A percentile compares a stretch with the other conserved stretches of the same genome.
phyloP scores from a whole-genome alignment of 1,284 basidiomycete species.

The Cutaneotrichosporon arboriforme region DNA sequence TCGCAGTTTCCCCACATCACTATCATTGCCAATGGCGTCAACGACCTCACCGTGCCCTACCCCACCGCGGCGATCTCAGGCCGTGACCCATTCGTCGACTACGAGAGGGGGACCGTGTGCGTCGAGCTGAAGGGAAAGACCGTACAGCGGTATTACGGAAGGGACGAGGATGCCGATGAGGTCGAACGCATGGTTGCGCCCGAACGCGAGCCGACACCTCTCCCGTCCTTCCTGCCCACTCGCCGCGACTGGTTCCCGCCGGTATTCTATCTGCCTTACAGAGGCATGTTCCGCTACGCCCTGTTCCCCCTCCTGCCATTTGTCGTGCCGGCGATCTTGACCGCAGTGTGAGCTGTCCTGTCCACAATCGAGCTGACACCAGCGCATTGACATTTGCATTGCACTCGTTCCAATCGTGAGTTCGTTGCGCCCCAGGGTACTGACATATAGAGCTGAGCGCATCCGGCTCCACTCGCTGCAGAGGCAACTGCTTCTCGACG shows the following conservation, averaged over 20 bases:
- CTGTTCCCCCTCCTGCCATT: constrained; percentile 30
- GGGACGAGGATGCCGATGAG: constrained; percentile 22
- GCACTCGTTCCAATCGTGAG: constrained; percentile 32
- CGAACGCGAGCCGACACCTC: not conserved
- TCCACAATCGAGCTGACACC: constrained; percentile 1
- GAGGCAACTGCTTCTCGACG: not conserved
- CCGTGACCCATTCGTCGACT: constrained; percentile 63
- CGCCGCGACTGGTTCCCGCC: constrained; percentile 24
- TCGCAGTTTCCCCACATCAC: constrained; percentile 62
- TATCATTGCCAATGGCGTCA: constrained; percentile 80
- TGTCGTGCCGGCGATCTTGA: constrained; percentile 29
- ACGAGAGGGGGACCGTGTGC: constrained; percentile 56
- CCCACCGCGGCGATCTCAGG: constrained; percentile 67
- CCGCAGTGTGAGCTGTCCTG: constrained; percentile 24
- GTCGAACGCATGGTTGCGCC: constrained; percentile 17
- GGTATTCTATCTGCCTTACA: constrained; percentile 26
- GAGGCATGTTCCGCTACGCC: constrained; percentile 33
- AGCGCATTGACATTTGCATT: constrained; percentile 23
- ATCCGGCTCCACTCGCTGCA: not conserved
- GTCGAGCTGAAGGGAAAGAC: constrained; percentile 52
- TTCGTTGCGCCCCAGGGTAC: not conserved
- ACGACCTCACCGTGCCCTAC: constrained; percentile 78
- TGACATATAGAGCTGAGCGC: constrained; percentile 7
- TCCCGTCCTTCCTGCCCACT: not conserved
- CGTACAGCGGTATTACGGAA: constrained; percentile 16